phyloP scores from a whole-genome alignment of 495 filamentous ascomycete genomes.

The Hamigera avellanea region DNA sequence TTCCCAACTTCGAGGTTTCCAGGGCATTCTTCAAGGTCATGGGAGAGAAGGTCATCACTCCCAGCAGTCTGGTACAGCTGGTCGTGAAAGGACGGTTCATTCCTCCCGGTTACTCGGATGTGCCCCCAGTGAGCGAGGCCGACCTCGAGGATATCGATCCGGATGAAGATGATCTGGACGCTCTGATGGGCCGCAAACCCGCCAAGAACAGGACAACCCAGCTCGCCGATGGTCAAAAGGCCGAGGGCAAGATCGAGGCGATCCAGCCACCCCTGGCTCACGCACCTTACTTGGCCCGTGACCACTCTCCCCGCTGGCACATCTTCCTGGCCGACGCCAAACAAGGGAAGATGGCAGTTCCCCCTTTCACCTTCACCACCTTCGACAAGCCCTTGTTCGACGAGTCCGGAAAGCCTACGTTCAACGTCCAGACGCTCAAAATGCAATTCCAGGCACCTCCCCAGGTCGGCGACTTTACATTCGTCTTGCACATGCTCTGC shows the following conservation, averaged over 20 bases:
- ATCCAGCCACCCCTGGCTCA: slow-evolving; percentile 72
- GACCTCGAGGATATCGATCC: slow-evolving; percentile 89
- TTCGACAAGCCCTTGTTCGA: slow-evolving; percentile 82
- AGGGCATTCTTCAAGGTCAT: slow-evolving; percentile 98
- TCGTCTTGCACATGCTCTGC: slow-evolving; percentile 82
- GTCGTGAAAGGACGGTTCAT: slow-evolving; percentile 92
- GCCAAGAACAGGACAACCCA: slow-evolving; percentile 46
- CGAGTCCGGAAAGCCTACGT: slow-evolving; percentile 66
- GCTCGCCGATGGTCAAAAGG: slow-evolving; percentile 42
- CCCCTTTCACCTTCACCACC: slow-evolving; percentile 78
- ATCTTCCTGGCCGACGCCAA: slow-evolving; percentile 89
- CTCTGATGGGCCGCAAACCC: slow-evolving; percentile 66
- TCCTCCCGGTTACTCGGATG: slow-evolving; percentile 63
- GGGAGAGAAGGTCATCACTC: slow-evolving; percentile 84
- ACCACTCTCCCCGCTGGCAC: slow-evolving; percentile 84
- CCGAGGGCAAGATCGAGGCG: slow-evolving; percentile 37
- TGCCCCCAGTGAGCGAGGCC: slow-evolving; percentile 59
- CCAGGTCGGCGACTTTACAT: slow-evolving; percentile 82
- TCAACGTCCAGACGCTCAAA: slow-evolving; percentile 87
- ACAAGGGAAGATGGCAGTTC: slow-evolving; percentile 88
- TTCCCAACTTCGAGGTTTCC: slow-evolving; percentile 75
- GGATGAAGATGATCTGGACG: slow-evolving; percentile 84
- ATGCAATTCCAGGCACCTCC: slow-evolving; percentile 96
- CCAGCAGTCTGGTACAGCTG: slow-evolving; percentile 85
- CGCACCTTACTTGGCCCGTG: slow-evolving; percentile 79